Percentiles rank a stretch among this genome's conserved stretches.
phyloP scores from a whole-genome alignment of 2,329 filamentous ascomycete genomes.

The Elsinoe necatrix region DNA sequence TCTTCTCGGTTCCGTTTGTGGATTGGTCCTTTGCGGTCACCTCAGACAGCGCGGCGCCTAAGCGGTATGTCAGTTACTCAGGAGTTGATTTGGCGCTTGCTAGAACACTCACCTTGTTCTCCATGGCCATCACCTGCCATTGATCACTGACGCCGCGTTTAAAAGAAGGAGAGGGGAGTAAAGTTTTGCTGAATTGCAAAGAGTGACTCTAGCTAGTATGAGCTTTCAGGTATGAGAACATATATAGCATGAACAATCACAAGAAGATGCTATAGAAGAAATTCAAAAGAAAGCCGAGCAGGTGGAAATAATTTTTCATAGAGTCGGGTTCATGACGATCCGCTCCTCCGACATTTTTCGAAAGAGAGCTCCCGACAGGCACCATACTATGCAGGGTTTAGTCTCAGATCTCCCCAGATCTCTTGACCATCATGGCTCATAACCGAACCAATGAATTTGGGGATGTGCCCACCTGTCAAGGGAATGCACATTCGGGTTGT shows the following conservation, averaged over 20 bases:
- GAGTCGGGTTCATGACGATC: slow-evolving; percentile 6
- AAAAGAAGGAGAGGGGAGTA: not conserved
- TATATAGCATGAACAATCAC: not conserved
- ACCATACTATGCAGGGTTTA: not conserved
- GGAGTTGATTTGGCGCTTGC: not conserved
- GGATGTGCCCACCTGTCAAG: not conserved
- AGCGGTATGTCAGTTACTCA: not conserved
- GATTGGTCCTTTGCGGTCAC: not conserved
- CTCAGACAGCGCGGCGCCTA: slow-evolving; percentile 9
- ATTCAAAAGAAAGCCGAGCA: not conserved
- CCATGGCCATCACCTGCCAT: slow-evolving; percentile 15
- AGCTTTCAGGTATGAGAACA: not conserved
- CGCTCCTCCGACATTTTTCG: slow-evolving; percentile 4
- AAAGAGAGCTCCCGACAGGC: not conserved
- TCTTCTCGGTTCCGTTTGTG: slow-evolving; percentile 1
- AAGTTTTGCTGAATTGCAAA: not conserved
- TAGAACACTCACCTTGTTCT: slow-evolving; percentile 14
- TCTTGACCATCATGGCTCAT: not conserved
- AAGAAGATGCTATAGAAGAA: not conserved
- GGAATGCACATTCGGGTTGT: not conserved
- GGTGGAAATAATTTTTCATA: slow-evolving; percentile 8
- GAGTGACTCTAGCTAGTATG: slow-evolving; percentile 5
- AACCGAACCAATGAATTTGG: not conserved
- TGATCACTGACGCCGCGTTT: slow-evolving; percentile 3
- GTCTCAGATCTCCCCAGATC: slow-evolving; percentile 5